Conservation (phyloP, 2,329 filamentous ascomycete species). For the Fusarium nodosum region DNA sequence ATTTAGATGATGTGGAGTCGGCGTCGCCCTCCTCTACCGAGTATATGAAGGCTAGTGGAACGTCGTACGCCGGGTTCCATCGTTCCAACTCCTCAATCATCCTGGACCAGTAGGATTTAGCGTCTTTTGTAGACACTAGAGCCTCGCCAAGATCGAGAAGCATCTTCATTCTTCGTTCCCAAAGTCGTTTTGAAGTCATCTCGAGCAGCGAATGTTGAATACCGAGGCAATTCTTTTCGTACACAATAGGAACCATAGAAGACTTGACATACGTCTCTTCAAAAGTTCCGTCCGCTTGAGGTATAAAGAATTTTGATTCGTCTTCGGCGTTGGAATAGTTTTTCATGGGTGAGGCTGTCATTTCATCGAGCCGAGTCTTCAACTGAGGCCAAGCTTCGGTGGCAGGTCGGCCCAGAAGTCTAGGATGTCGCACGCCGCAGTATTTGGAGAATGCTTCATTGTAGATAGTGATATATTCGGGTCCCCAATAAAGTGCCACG, state of each 20-base stretch:
- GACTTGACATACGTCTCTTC: slow-evolving; percentile 65
- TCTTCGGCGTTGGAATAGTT: slow-evolving; percentile 57
- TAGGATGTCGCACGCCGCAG: slow-evolving; percentile 74
- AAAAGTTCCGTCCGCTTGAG: slow-evolving; percentile 56
- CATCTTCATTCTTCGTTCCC: slow-evolving; percentile 65
- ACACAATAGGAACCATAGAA: slow-evolving; percentile 62
- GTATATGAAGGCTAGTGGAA: slow-evolving; percentile 66
- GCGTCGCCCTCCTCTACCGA: slow-evolving; percentile 59
- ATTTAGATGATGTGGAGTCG: slow-evolving; percentile 46
- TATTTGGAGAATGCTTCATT: slow-evolving; percentile 75
- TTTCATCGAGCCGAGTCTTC: slow-evolving; percentile 55
- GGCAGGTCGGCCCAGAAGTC: slow-evolving; percentile 71
- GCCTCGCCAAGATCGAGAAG: slow-evolving; percentile 63
- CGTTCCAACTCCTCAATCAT: slow-evolving; percentile 60
- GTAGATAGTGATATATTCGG: slow-evolving; percentile 73
- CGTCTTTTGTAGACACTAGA: slow-evolving; percentile 59
- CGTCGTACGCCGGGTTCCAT: slow-evolving; percentile 62
- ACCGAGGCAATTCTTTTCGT: slow-evolving; percentile 59
- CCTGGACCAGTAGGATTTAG: slow-evolving; percentile 63
- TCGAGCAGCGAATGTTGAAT: slow-evolving; percentile 64
- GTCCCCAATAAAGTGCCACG: slow-evolving; percentile 74
- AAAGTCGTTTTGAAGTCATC: slow-evolving; percentile 62
- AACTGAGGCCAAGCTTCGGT: slow-evolving; percentile 72
- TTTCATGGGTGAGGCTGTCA: slow-evolving; percentile 49
- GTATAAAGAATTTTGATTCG: slow-evolving; percentile 62